Evolutionary conservation across 2,329 filamentous ascomycete species (phyloP), one percentile per base, ranked within the genome.

Genomic region (Byssoonygena ceratinophila): DNA sequence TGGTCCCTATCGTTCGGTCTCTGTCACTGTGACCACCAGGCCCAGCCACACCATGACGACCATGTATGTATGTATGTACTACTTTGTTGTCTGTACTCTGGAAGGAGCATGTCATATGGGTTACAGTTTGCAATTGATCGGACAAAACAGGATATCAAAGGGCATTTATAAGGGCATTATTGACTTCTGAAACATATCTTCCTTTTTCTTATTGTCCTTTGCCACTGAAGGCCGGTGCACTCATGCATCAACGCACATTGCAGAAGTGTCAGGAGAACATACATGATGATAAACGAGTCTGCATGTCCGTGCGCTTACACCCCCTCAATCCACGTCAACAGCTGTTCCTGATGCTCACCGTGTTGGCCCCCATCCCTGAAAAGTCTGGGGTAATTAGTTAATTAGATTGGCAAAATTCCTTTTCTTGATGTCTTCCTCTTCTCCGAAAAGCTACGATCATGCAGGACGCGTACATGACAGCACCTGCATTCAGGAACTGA

Each of bases 361-460:
- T n/a, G 23, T 44, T 44, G 40, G 40, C 40, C 23, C 12, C 14
- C 16, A 5, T 27, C 23, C 12, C 6, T n/a, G 23, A 25, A 27
- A 41, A 41, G 22, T 44, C 40, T 27, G 40, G 40, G 40, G 40
- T 44, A 44, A 44, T n/a, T n/a, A n/a, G n/a, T n/a, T n/a, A n/a
- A n/a, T n/a, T n/a, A n/a, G n/a, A n/a, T 22, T 27, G 23, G 23
- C 22, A 27, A 25, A 44, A 25, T 41, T 8, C 4, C 39, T 11
- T 23, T 25, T 41, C 39, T 25, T 14, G 8, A 23, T 20, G 2
- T 23, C 16, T 23, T 25, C 16, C 20, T n/a, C 39, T 37, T 14
- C n/a, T 2, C 8, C 14, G 4, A 37, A 37, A 34, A 37, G 7
- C 34, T n/a, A 37, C 27, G 27, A 37, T 4, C 18, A 37, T 37